Base-by-base conservation (phyloP, 2,329 filamentous ascomycete species). In the Calonectria honghensis region DNA sequence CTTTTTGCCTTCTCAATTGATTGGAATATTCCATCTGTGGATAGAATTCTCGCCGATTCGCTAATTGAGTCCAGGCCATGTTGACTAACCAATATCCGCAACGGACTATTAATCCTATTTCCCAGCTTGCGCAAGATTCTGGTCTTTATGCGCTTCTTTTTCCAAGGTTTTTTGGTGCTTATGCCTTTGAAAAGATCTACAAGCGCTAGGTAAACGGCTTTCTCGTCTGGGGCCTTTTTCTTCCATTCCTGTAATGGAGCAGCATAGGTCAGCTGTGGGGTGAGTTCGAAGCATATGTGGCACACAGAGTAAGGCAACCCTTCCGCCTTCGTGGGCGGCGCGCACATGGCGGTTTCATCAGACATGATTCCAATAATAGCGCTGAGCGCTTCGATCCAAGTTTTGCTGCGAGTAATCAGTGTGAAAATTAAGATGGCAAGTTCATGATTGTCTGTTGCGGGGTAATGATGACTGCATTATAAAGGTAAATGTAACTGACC, bases 191-290 rank as follows among this genome's bases (percentile, higher is more conserved):
- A 27, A 29, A 27, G 10, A 10, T 37, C 35, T 37, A 27, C 24
- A 13, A 61, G n/a, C 14, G 57, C 57, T 4, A 61, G 32, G n/a
- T 61, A 61, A 27, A 61, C 57, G 7, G 57, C 35, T 24, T 39
- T 29, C 7, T 27, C 20, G 7, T 61, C 57, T 14, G 35, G 57
- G 3, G 37, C 6, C 18, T 16, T 2, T 4, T 39, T 7, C 5
- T 39, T 39, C 31, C 35, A 24, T 18, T 39, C 13, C 6, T 24
- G 37, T 41, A 39, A 18, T 2, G n/a, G 27, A 7, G n/a, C 57
- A n/a, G 35, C 27, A 11, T 24, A 29, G 6, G 57, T n/a, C 20
- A 11, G 27, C n/a, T 61, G 32, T 24, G 37, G 32, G 13, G 20
- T 27, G 9, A 61, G n/a, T 27, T 61, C 57, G 14, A 61, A 24